Evolutionary conservation across 1,139 yeast species (phyloP), one percentile per base, ranked within the genome.

Genomic region (Tardiomyces blankii): DNA sequence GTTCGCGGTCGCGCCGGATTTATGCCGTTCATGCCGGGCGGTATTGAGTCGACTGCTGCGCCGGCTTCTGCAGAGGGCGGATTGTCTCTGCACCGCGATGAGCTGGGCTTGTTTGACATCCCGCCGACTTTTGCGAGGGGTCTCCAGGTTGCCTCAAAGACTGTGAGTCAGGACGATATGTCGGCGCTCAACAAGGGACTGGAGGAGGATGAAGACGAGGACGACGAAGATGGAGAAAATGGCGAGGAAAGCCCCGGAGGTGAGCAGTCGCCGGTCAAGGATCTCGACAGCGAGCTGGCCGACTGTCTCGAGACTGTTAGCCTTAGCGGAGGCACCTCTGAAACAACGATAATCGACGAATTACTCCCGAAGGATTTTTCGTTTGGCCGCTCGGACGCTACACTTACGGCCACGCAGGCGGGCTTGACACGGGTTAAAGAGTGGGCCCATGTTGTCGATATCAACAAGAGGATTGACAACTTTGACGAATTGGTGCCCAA

Each of bases 401-500:
- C 54, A 23, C 46, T 57, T 1, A 41, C 44, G 5, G 43, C 48
- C 18, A 50, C 51, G 12, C 45, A 44, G 21, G 46, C 49, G 2
- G 42, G 65, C 23, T 55, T 64, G 32, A 63, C 64, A 21, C 61
- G 61, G 41, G 77, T 76, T 49, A 78, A 75, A 50, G 78, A 81
- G 48, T 91, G 97, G 97, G 98, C 99, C 0, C 98, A 91, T 65
- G 78, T 86, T 43, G 96, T 91, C 18, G 96, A 91, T 58, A 69
- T 91, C 44, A 80, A 85, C 58, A 95, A 87, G 57, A 78, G 75
- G 48, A 76, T 91, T 49, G 85, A 82, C 38, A 88, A 93, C 62
- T 93, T 91, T 58, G 72, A 75, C 16, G 95, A 88, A 54, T 69
- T 91, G 48, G 89, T 91, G 9, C 98, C 98, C 1, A 80, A 85